Percentiles rank a stretch among this genome's conserved stretches.
Evolutionary conservation across 208 protist species (phyloP).

Genomic region (Entamoeba moshkovskii): DNA sequence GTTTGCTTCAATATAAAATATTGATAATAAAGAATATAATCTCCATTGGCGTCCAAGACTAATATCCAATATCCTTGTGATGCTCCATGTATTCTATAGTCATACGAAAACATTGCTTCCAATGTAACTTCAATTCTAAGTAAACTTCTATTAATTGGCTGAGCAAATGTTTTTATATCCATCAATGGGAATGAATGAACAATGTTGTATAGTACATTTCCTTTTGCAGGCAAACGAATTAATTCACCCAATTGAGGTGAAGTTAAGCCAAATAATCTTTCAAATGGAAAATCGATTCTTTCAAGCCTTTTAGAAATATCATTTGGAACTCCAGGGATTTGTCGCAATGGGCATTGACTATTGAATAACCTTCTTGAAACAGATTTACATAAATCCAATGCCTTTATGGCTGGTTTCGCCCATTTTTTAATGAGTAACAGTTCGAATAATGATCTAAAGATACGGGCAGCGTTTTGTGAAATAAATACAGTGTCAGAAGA

Average conservation of each 20-base stretch:
- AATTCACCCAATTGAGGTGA: slow-evolving; percentile 73
- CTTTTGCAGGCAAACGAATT: slow-evolving; percentile 59
- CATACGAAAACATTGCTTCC: slow-evolving; percentile 73
- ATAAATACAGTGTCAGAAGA: slow-evolving; percentile 97
- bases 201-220: slow-evolving; percentile 57
- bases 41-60: slow-evolving; percentile 65
- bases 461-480: slow-evolving; percentile 66
- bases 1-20: slow-evolving; percentile 65
- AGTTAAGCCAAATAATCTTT: slow-evolving; percentile 71
- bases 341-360: slow-evolving; percentile 63
- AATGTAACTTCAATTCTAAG: slow-evolving; percentile 81
- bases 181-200: slow-evolving; percentile 81
- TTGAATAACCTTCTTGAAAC: slow-evolving; percentile 83
- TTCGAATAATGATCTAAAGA: slow-evolving; percentile 71
- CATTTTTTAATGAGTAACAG: slow-evolving; percentile 56
- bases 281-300: slow-evolving; percentile 74
- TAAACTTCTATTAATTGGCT: slow-evolving; percentile 75
- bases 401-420: slow-evolving; percentile 9
- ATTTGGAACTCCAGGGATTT: slow-evolving; percentile 46
- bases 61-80: slow-evolving; percentile 75
- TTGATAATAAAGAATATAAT: slow-evolving; percentile 79
- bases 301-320: slow-evolving; percentile 81
- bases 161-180: slow-evolving; percentile 67
- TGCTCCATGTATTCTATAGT: slow-evolving; percentile 65
- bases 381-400: slow-evolving; percentile 70